Evolutionary conservation across 352 stramenopile genomes (phyloP).

Genomic region (Pythium dissimile): DNA sequence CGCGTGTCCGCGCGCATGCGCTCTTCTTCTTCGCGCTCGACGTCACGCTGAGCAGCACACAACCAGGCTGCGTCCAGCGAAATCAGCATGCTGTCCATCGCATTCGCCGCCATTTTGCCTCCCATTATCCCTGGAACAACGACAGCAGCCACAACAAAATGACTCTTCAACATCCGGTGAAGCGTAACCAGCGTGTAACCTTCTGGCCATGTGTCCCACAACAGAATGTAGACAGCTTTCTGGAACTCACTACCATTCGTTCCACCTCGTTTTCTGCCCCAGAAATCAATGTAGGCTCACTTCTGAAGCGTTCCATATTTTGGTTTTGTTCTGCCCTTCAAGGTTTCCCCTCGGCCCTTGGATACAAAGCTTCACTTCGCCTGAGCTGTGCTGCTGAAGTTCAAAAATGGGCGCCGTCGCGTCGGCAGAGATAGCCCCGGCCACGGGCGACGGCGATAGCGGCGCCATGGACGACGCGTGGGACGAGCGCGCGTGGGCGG

Average conservation of each 20-base stretch:
- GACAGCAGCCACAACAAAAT: too few relatives aligned
- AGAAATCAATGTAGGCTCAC: too few relatives aligned
- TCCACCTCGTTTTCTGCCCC: too few relatives aligned
- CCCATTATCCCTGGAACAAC: not conserved
- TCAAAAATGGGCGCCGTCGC: constrained; percentile 7
- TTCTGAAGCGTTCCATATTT: too few relatives aligned
- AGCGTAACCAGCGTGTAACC: too few relatives aligned
- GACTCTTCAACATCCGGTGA: constrained; percentile 21
- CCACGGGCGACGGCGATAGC: not conserved
- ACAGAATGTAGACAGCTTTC: too few relatives aligned
- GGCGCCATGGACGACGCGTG: constrained; percentile 2
- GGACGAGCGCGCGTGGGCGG: constrained; percentile 15
- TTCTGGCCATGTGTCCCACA: too few relatives aligned
- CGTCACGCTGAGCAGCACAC: constrained; percentile 46
- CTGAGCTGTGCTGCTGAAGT: too few relatives aligned
- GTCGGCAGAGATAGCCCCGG: not conserved
- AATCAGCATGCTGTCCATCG: constrained; percentile 24
- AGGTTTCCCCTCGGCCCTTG: too few relatives aligned
- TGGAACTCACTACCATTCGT: too few relatives aligned
- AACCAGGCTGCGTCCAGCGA: constrained; percentile 57
- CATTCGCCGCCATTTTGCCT: constrained; percentile 27
- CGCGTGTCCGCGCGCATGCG: constrained; percentile 13
- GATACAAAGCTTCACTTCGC: too few relatives aligned
- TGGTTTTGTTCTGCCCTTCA: too few relatives aligned
- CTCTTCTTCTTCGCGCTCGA: constrained; percentile 50